phyloP scores from a whole-genome alignment of 208 protist species.

The Acanthamoeba lenticulata region DNA sequence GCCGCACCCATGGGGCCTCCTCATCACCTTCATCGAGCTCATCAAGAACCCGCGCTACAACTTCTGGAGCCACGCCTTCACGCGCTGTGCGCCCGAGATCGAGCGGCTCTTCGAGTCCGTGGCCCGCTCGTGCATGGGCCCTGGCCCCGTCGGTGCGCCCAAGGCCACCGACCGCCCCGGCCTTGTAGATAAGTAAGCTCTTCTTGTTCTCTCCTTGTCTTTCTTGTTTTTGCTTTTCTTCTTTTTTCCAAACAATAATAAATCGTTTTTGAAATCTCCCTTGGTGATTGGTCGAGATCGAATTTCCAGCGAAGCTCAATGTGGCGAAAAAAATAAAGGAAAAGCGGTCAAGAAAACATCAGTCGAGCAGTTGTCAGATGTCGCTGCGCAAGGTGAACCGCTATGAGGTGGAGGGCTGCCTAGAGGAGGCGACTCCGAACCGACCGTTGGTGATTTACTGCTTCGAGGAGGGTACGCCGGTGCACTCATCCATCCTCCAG shows the following conservation, averaged over 20 bases:
- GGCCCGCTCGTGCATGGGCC: constrained; percentile 75
- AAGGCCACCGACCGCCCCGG: background rate
- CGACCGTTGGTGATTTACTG: background rate
- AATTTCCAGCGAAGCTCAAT: too few relatives aligned
- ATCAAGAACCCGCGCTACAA: constrained; percentile 95
- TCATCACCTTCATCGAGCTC: constrained; percentile 99
- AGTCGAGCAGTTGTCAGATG: too few relatives aligned
- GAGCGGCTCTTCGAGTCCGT: constrained; percentile 95
- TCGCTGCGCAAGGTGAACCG: background rate
- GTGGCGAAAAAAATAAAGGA: too few relatives aligned
- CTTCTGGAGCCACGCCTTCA: constrained; percentile 97
- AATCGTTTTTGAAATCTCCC: too few relatives aligned
- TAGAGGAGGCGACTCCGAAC: constrained; percentile 30
- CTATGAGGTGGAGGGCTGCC: constrained; percentile 20
- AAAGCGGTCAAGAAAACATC: too few relatives aligned
- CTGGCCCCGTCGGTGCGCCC: background rate
- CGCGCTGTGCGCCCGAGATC: constrained; percentile 92
- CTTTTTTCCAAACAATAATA: too few relatives aligned
- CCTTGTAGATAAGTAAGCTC: constrained; percentile 55
- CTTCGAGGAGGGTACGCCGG: constrained; percentile 49
- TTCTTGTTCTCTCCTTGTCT: too few relatives aligned
- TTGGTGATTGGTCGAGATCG: too few relatives aligned
- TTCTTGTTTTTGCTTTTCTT: too few relatives aligned
- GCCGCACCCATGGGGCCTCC: constrained; percentile 98
- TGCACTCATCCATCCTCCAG: constrained; percentile 10